These are phyloP conservation scores for Ceratobasidium theobromae DNA, from an alignment of 1,284 basidiomycete genomes.

Conservation along the genomic window DNA sequence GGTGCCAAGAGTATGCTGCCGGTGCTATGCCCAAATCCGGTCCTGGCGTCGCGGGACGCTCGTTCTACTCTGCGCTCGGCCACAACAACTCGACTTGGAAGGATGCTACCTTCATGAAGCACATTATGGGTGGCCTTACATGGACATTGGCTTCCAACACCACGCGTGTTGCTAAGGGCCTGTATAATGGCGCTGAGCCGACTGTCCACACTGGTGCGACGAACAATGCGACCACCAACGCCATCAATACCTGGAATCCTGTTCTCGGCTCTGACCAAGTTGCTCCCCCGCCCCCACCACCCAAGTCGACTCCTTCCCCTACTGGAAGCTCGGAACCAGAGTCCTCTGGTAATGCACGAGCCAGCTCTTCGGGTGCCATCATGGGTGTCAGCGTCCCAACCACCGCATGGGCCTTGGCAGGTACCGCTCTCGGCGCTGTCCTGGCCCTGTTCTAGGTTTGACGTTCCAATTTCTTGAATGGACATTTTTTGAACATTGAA, in stretches of 20 bases:
- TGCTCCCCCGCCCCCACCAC: conserved; percentile 15
- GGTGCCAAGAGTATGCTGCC: conserved; percentile 73
- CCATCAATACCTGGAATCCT: background rate
- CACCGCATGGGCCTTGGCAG: too few relatives aligned
- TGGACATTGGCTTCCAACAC: conserved; percentile 43
- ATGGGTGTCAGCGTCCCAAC: too few relatives aligned
- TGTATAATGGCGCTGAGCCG: conserved; percentile 3
- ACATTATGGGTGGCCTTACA: conserved; percentile 48
- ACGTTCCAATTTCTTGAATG: too few relatives aligned
- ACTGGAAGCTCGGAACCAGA: background rate
- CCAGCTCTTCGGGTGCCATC: too few relatives aligned
- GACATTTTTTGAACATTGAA: too few relatives aligned
- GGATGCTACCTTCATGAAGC: conserved; percentile 45
- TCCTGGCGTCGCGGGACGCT: conserved; percentile 52
- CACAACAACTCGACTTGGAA: conserved; percentile 53
- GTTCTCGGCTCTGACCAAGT: conserved; percentile 7
- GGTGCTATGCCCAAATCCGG: conserved; percentile 52
- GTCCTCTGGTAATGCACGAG: background rate
- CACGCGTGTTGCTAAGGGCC: background rate
- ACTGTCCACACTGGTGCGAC: conserved; percentile 13
- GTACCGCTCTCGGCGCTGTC: too few relatives aligned
- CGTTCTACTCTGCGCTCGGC: conserved; percentile 79
- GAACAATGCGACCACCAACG: background rate
- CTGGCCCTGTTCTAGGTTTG: too few relatives aligned
- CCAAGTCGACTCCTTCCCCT: background rate